phyloP scores from a whole-genome alignment of 2,329 filamentous ascomycete genomes.

The Fusarium fracticaudum region DNA sequence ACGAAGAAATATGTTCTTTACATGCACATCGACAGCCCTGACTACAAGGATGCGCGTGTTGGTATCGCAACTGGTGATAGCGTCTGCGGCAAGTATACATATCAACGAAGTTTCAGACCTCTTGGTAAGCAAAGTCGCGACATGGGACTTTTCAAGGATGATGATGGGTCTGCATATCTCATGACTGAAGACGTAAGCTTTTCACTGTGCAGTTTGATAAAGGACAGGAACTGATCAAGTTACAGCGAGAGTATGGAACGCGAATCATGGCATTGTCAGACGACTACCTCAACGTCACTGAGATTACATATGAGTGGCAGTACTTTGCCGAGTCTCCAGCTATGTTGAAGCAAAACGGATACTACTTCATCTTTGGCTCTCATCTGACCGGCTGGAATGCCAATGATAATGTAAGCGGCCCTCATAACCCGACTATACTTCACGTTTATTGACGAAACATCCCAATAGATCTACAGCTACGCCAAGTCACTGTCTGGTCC shows the following conservation, averaged over 20 bases:
- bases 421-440: fast-evolving
- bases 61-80: constrained; percentile 68
- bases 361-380: constrained; percentile 74
- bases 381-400: constrained; percentile 66
- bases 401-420: constrained; percentile 66
- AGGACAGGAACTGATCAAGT: fast-evolving
- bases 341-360: constrained; percentile 66
- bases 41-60: constrained; percentile 71
- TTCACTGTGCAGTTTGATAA: fast-evolving
- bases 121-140: constrained; percentile 59
- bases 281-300: constrained; percentile 64
- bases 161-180: constrained; percentile 68
- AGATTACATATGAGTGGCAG: constrained; percentile 60
- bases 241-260: constrained; percentile 63
- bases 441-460: neutral
- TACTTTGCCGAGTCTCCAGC: constrained; percentile 70
- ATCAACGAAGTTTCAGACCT: constrained; percentile 49
- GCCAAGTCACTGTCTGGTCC: constrained; percentile 65
- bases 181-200: constrained; percentile 68
- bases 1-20: constrained; percentile 74
- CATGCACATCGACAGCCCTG: constrained; percentile 71
- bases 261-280: constrained; percentile 65
- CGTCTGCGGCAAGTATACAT: constrained; percentile 68
- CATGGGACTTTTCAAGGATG: constrained; percentile 69
- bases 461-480: constrained; percentile 60